Conservation (phyloP, 2,329 filamentous ascomycete species). For the Scytalidium lignicola region DNA sequence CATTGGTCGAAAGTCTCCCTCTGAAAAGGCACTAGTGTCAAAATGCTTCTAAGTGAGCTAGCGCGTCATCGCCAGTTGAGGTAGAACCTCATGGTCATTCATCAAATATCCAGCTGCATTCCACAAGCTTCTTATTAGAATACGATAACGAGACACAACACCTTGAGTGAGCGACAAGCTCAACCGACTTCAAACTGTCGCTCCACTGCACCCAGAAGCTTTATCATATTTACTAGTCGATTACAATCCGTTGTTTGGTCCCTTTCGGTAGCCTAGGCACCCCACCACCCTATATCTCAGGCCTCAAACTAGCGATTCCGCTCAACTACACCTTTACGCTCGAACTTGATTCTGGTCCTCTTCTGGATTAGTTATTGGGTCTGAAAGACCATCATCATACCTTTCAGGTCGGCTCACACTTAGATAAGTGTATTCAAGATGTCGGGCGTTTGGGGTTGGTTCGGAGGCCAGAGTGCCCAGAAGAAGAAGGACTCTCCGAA, state of each 20-base stretch:
- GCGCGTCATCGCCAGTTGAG: conserved; percentile 17
- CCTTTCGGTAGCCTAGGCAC: neutral
- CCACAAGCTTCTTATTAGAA: neutral
- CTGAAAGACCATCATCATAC: neutral
- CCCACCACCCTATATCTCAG: neutral
- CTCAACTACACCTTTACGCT: neutral
- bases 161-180: neutral
- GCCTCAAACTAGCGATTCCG: neutral
- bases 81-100: conserved; percentile 12
- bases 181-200: too few relatives aligned
- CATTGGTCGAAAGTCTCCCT: neutral
- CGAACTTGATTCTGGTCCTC: neutral
- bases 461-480: conserved; percentile 75
- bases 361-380: neutral
- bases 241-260: neutral
- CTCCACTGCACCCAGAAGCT: too few relatives aligned
- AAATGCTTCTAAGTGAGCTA: conserved; percentile 4
- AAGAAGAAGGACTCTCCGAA: conserved; percentile 93
- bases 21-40: conserved; percentile 9
- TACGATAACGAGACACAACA: neutral
- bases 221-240: neutral
- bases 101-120: conserved; percentile 1
- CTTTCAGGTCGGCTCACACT: neutral
- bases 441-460: conserved; percentile 80
- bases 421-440: conserved; percentile 35